Base-by-base conservation (phyloP, 352 stramenopile species). In the Plasmopara halstedii region DNA sequence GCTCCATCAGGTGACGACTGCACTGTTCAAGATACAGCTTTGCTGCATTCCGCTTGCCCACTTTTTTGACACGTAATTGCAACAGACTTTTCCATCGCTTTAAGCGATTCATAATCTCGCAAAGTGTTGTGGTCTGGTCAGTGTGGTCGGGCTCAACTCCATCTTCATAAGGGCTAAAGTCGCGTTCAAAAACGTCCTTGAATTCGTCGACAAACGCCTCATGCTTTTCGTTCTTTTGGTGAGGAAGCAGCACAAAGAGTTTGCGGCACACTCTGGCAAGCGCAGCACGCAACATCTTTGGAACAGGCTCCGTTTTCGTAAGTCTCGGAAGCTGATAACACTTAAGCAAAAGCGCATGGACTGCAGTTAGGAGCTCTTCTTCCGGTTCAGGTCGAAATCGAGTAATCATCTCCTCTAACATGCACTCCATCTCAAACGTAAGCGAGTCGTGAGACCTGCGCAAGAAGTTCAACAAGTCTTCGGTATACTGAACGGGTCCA, bases 351-450 rank as follows among this genome's bases (percentile, higher is more conserved):
- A 99, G 70, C 40, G 92, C 92, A 45, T 96, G 84, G 19, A 99
- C 91, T 2, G 95, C 95, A 4, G 86, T 95, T 13, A 99, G 71
- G 46, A 99, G 75, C 62, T 99, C 96, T 62, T 98, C 95, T 63
- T 98, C 95, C 4, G 96, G 96, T 42, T 96, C 96, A 13, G 93
- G 94, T 1, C 95, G 86, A 56, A 99, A 99, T 32, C 95, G 91
- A 4, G 97, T 94, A 59, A 99, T 99, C 56, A 99, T 84, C 57
- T 99, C 95, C 70, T 99, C 96, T 23, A 99, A 67, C 64, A 99
- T 97, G 23, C 85, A 93, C 73, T 99, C 96, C 72, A 99, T 95
- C 58, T 97, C 89, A 57, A 94, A 94, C 37, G 78, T 94, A 34
- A 96, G 67, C 18, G 81, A 75, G 47, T 91, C 77, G 55, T 87